Evolutionary conservation across 169 alveolate species (phyloP).

Genomic region (Eimeria tenella): DNA sequence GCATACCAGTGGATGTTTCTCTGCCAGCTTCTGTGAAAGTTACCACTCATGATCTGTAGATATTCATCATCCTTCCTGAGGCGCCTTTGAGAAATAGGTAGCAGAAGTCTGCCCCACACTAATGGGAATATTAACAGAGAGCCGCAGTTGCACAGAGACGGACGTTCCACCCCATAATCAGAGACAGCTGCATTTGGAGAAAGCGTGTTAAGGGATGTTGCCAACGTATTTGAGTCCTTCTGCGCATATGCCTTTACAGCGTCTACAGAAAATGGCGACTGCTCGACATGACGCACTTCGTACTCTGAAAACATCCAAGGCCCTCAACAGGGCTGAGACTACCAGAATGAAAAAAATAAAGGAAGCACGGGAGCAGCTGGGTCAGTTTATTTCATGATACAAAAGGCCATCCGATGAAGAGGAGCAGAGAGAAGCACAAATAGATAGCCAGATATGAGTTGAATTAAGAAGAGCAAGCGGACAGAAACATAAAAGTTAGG

Average conservation of each 20-base stretch:
- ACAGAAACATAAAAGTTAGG: background rate
- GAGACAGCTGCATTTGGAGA: too few relatives aligned
- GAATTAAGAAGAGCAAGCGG: background rate
- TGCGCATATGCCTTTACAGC: background rate
- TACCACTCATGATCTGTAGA: too few relatives aligned
- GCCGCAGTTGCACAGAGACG: too few relatives aligned
- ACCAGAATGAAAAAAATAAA: background rate
- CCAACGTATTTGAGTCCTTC: background rate
- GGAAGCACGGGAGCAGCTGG: conserved; percentile 34
- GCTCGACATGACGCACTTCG: conserved; percentile 47
- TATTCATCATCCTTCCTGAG: too few relatives aligned
- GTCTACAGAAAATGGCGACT: conserved; percentile 41
- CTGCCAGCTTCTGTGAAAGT: too few relatives aligned
- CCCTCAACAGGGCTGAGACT: conserved; percentile 42
- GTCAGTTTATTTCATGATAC: background rate
- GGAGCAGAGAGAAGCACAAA: background rate
- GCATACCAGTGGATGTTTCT: too few relatives aligned
- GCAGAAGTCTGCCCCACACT: too few relatives aligned
- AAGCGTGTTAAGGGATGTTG: too few relatives aligned
- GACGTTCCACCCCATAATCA: too few relatives aligned
- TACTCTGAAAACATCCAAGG: conserved; percentile 49
- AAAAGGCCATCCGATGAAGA: background rate
- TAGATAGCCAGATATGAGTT: too few relatives aligned
- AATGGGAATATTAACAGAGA: too few relatives aligned
- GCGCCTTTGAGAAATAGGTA: too few relatives aligned